phyloP scores from a whole-genome alignment of 345 rosid species.

The Melastoma malabathricum region DNA sequence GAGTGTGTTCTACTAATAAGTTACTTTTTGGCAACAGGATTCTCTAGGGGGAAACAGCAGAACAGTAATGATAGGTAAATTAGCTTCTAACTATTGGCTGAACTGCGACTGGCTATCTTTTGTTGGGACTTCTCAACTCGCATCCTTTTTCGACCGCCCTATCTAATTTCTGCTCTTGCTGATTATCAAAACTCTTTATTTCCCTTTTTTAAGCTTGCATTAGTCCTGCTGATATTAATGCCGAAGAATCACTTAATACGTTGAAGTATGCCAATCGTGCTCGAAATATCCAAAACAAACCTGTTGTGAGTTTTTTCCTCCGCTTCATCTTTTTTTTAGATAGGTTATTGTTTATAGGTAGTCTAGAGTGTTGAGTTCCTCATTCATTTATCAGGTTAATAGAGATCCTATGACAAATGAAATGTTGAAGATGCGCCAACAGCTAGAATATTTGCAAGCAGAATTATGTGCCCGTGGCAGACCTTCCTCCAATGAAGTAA shows the following conservation, averaged over 20 bases:
- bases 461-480: constrained; percentile 86
- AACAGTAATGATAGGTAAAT: constrained; percentile 93
- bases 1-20: background rate
- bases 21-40: constrained; percentile 37
- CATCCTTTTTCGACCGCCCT: no score
- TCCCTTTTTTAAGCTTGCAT: constrained; percentile 60
- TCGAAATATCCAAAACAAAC: constrained; percentile 93
- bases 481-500: constrained; percentile 66
- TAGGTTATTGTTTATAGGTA: no score
- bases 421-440: constrained; percentile 96
- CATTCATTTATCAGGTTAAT: constrained; percentile 41
- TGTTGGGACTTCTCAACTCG: no score
- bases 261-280: constrained; percentile 98
- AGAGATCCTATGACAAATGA: constrained; percentile 91
- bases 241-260: constrained; percentile 95
- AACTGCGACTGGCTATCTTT: no score
- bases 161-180: no score
- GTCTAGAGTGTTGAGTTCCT: background rate
- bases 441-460: constrained; percentile 83
- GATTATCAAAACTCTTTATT: no score
- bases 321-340: background rate
- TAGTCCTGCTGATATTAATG: constrained; percentile 98
- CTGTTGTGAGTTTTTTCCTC: constrained; percentile 56
- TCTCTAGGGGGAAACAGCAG: constrained; percentile 99
- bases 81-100: background rate